Evolutionary conservation across 495 filamentous ascomycete species (phyloP), one percentile per base, ranked within the genome.

Genomic region (Oleoguttula mirabilis): DNA sequence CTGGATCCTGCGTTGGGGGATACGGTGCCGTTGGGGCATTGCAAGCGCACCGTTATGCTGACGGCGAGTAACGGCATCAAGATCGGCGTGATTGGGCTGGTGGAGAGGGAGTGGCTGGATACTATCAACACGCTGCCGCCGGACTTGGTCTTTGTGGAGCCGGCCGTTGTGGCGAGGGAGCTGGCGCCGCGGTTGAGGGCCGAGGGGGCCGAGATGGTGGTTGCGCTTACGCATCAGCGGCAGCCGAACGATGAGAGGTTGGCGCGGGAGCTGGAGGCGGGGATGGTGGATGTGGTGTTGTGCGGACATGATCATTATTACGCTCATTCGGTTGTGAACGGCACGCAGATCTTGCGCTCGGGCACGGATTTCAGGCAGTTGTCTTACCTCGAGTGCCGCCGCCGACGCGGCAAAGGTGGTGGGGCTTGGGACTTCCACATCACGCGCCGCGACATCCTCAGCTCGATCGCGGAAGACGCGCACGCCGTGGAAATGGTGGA

Each of bases 271-370:
- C 67, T 72, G 1, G 66, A 78, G 0, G 64, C 70, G 7, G 83
- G 80, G 0, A 57, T 79, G 11, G 77, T 93, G 20, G 87, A 94
- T 57, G 69, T 93, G 21, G 79, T 94, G 20, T 66, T 94, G 1
- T 85, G 87, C 31, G 87, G 87, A 3, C 87, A 94, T 51, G 87
- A 94, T 45, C 87, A 94, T 53, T 88, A 80, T 57, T 94, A 94
- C 51, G 68, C 66, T 22, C 85, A 94, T 57, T 66, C 69, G 32
- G 36, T 82, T 37, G 68, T 86, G 50, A 90, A 92, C 46, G 76
- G 77, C 11, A 77, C 72, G 3, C 85, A 94, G 53, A 68, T 92
- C 2, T 67, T 94, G 2, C 73, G 87, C 2, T 88, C 83, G 0
- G 85, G 87, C 0, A 81, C 75, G 16, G 87, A 94, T 57, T 94